These are phyloP conservation scores for Agarophyton chilense DNA, from an alignment of 23 red algal genomes.

Conservation along the genomic window DNA sequence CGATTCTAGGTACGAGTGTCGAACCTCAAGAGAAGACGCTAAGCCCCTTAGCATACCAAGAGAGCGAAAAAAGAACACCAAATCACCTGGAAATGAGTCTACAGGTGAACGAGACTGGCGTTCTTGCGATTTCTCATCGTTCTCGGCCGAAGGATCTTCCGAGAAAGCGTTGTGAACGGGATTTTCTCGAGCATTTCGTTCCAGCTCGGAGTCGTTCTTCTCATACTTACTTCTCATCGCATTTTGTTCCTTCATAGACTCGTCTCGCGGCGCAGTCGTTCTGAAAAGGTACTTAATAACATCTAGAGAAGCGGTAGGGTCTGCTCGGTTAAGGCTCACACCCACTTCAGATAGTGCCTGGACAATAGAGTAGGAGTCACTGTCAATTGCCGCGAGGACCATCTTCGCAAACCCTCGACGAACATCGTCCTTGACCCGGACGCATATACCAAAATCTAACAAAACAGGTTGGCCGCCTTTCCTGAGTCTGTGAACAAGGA, in stretches of 20 bases:
- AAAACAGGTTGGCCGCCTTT: constrained; percentile 63
- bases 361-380: constrained; percentile 72
- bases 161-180: constrained; percentile 23
- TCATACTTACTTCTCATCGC: constrained; percentile 19
- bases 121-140: not conserved
- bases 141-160: not conserved
- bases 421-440: constrained; percentile 33
- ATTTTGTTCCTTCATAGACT: constrained; percentile 29
- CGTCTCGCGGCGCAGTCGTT: constrained; percentile 38
- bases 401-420: constrained; percentile 67
- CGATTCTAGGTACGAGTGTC: constrained; percentile 59
- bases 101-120: constrained; percentile 60
- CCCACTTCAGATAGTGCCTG: constrained; percentile 71
- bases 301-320: constrained; percentile 69
- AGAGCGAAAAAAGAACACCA: constrained; percentile 82
- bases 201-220: constrained; percentile 7
- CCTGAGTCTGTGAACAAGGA: constrained; percentile 50
- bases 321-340: constrained; percentile 57
- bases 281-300: constrained; percentile 80
- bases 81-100: constrained; percentile 74
- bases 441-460: constrained; percentile 81
- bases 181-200: constrained; percentile 24
- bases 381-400: constrained; percentile 77
- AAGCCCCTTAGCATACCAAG: constrained; percentile 80
- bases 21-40: constrained; percentile 54